phyloP scores from a whole-genome alignment of 768 basidiomycete species.

The Tricholoma furcatifolium region DNA sequence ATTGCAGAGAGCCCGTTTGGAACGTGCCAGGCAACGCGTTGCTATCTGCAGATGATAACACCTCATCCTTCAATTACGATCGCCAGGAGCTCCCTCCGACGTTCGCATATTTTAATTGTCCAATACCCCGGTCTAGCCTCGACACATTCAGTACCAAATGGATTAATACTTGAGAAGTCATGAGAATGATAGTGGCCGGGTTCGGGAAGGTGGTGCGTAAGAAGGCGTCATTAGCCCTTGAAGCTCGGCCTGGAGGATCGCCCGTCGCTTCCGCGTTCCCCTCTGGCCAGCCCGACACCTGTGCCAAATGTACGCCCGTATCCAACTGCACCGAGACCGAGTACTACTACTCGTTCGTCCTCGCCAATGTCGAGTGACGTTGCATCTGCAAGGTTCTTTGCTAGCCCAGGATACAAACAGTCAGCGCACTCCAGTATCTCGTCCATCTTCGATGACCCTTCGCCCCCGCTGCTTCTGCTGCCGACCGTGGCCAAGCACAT shows the following conservation, averaged over 20 bases:
- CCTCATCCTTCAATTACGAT: too few relatives aligned
- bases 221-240: constrained; percentile 13
- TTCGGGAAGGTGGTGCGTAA: constrained; percentile 11
- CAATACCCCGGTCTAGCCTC: too few relatives aligned
- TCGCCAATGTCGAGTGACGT: constrained; percentile 62
- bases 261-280: constrained; percentile 2
- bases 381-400: constrained; percentile 52
- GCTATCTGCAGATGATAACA: too few relatives aligned
- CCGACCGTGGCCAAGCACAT: constrained; percentile 49
- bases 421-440: constrained; percentile 56
- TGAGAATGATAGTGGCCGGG: constrained; percentile 2
- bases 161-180: too few relatives aligned
- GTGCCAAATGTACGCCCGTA: background rate
- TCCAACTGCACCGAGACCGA: constrained; percentile 27
- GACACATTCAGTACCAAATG: too few relatives aligned
- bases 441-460: constrained; percentile 38
- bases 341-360: constrained; percentile 55
- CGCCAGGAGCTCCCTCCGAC: too few relatives aligned
- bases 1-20: too few relatives aligned
- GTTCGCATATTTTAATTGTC: too few relatives aligned
- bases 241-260: constrained; percentile 1
- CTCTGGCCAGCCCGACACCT: background rate
- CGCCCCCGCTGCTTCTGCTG: constrained; percentile 42
- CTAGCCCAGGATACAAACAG: constrained; percentile 25
- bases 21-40: too few relatives aligned